phyloP scores from a whole-genome alignment of 2,329 filamentous ascomycete species.

The Trichophyton schoenleinii region DNA sequence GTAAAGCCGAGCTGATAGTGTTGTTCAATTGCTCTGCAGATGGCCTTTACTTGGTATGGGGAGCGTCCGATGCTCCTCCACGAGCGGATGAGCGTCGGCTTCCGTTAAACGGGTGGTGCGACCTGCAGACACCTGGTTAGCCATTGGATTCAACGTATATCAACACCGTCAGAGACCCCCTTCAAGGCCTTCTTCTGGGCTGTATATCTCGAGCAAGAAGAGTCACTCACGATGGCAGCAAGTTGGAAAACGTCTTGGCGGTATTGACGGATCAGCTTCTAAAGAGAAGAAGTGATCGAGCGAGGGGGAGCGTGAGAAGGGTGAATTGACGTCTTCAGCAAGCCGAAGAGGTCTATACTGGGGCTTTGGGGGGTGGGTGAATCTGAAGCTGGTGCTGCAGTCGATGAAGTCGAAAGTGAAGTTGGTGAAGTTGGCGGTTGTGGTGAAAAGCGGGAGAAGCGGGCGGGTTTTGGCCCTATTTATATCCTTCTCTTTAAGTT shows the following conservation, averaged over 20 bases:
- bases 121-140: conserved; percentile 41
- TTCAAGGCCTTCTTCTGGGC: background rate
- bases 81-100: conserved; percentile 83
- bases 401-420: background rate
- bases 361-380: background rate
- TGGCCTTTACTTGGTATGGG: conserved; percentile 34
- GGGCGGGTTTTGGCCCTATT: conserved; percentile 4
- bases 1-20: conserved; percentile 5
- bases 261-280: conserved; percentile 47
- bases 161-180: background rate
- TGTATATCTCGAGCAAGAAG: background rate
- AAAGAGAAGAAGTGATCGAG: conserved; percentile 16
- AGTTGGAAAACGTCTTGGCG: conserved; percentile 98
- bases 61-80: conserved; percentile 60
- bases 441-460: conserved; percentile 5
- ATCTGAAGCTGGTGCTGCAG: background rate
- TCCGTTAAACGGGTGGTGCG: conserved; percentile 93
- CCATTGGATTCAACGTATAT: background rate
- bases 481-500: conserved; percentile 4
- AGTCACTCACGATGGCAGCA: conserved; percentile 76
- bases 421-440: background rate
- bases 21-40: conserved; percentile 4
- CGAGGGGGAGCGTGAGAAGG: conserved; percentile 3
- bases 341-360: background rate
- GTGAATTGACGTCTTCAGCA: conserved; percentile 5